phyloP scores from a whole-genome alignment of 2,329 filamentous ascomycete genomes.

The Pseudocercospora cruenta region DNA sequence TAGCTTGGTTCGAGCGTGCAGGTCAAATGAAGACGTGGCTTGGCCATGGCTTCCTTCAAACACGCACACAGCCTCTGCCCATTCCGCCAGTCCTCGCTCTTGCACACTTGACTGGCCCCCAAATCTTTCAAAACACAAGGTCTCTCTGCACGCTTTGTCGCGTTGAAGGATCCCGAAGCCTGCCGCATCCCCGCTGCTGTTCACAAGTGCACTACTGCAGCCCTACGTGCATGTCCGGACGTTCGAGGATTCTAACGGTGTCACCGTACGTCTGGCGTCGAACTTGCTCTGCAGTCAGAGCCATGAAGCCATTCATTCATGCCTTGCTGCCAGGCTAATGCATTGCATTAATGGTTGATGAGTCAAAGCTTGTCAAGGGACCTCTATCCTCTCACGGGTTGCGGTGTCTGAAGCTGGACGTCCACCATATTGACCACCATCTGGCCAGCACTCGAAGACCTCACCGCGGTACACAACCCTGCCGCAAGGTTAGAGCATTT shows the following conservation, averaged over 20 bases:
- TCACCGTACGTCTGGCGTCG: constrained; percentile 4
- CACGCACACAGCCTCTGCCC: background rate
- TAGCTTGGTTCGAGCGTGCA: background rate
- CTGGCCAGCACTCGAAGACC: too few species aligned
- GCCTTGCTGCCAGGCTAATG: background rate
- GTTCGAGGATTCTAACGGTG: background rate
- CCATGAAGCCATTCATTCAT: background rate
- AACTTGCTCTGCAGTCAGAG: background rate
- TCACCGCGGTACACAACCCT: too few species aligned
- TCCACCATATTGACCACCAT: background rate
- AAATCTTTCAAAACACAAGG: background rate
- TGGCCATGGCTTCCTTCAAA: constrained; percentile 1
- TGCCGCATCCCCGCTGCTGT: constrained; percentile 11
- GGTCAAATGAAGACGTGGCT: background rate
- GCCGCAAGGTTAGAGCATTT: too few species aligned
- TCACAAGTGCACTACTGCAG: constrained; percentile 13
- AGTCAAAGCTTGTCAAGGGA: background rate
- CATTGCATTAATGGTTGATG: background rate
- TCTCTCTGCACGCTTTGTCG: constrained; percentile 1
- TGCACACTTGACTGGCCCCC: background rate
- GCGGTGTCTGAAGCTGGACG: background rate
- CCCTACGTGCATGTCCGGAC: constrained; percentile 19
- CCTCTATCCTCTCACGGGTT: background rate
- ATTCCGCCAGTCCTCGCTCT: background rate
- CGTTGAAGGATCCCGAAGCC: constrained; percentile 24